Evolutionary conservation across 495 filamentous ascomycete species (phyloP).

Genomic region (Aspergillus bridgeri): DNA sequence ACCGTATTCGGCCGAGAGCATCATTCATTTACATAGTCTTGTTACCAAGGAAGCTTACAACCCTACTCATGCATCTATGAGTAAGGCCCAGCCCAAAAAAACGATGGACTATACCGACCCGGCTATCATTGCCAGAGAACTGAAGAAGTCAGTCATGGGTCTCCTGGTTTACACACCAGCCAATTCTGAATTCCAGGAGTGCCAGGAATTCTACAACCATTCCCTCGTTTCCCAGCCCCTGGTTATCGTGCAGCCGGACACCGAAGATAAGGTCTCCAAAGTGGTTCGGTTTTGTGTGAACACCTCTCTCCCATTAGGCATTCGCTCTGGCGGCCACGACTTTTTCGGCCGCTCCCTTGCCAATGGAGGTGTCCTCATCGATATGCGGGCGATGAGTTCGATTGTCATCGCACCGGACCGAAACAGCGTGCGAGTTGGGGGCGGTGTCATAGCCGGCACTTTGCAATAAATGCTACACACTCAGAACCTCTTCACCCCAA

Average conservation of each 20-base stretch:
- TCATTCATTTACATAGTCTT: too few relatives aligned
- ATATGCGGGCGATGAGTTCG: slow-evolving; percentile 35
- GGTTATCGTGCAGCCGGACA: slow-evolving; percentile 26
- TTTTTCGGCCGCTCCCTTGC: slow-evolving; percentile 25
- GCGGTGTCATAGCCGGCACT: slow-evolving; percentile 22
- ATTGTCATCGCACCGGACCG: slow-evolving; percentile 23
- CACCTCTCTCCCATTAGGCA: slow-evolving; percentile 24
- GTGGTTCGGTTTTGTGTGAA: slow-evolving; percentile 21
- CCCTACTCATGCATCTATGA: too few relatives aligned
- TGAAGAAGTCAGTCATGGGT: too few relatives aligned
- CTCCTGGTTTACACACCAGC: too few relatives aligned
- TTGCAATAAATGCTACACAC: background rate
- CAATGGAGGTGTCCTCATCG: slow-evolving; percentile 30
- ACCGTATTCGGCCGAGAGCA: too few relatives aligned
- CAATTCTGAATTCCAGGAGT: background rate
- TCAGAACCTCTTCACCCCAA: slow-evolving; percentile 17
- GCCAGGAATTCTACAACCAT: background rate
- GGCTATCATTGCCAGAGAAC: too few relatives aligned
- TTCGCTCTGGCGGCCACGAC: slow-evolving; percentile 39
- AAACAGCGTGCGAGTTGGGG: slow-evolving; percentile 33
- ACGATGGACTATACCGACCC: too few relatives aligned
- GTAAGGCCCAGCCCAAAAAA: too few relatives aligned
- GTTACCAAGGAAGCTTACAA: too few relatives aligned
- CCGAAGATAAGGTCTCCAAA: slow-evolving; percentile 29
- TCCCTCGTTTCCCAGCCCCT: slow-evolving; percentile 2